Evolutionary conservation across 352 stramenopile species (phyloP), one percentile per base, ranked within the genome.

Genomic region (Pythium aristosporum): DNA sequence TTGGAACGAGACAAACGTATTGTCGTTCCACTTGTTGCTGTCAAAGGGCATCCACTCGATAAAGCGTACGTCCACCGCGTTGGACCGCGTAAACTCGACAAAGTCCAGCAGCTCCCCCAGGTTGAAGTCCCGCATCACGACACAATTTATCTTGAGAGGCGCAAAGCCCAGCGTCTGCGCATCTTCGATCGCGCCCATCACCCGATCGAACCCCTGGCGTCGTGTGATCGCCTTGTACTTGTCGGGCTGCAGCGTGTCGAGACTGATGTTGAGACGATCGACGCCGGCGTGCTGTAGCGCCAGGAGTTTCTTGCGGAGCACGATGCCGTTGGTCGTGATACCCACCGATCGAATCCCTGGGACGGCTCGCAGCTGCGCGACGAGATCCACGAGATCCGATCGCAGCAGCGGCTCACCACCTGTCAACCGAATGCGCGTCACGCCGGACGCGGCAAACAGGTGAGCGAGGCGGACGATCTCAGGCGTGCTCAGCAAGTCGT

Each of bases 31-130:
- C 41, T 83, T 75, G 76, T 99, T 99, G 70, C 95, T 95, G 71
- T 98, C 92, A 64, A 99, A 99, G 13, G 97, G 97, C 97, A 99
- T 99, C 92, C 96, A 99, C 84, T 99, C 97, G 68, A 99, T 99
- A 69, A 99, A 99, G 30, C 97, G 89, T 44, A 99, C 87, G 57
- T 99, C 90, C 12, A 99, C 77, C 28, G 75, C 73, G 42, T 86
- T 76, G 8, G 91, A 67, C 39, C 88, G 71, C 7, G 92, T 97
- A 49, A 99, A 88, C n/a, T 78, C 75, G 36, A 98, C 89, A 82
- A 99, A 99, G 68, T 98, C 93, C 13, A 83, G 64, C 18, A 99
- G 52, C 71, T 99, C 96, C 57, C 97, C 80, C 43, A 97, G 74
- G 76, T 99, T 99, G 44, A 98, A 88, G 58, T 95, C 91, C 15